These are phyloP conservation scores for Myxozyma neglecta DNA, from an alignment of 805 yeast species.

Conservation along the genomic window DNA sequence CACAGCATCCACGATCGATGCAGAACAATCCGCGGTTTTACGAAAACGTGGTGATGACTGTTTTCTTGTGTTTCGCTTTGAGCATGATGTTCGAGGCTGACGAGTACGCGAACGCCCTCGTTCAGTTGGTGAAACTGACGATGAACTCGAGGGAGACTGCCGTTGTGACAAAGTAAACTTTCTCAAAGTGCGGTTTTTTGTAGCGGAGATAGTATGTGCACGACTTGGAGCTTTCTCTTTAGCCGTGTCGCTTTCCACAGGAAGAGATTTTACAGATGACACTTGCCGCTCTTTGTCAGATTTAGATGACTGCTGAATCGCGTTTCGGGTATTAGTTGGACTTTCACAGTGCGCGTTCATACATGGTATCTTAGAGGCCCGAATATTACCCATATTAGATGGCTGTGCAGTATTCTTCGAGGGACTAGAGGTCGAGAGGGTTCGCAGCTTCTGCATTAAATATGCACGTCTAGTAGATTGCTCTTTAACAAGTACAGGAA, in stretches of 20 bases:
- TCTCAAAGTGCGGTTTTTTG: not conserved
- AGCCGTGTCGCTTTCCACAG: too few relatives aligned
- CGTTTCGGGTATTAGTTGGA: too few relatives aligned
- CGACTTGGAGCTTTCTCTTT: not conserved
- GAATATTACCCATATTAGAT: too few relatives aligned
- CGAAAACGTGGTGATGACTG: not conserved
- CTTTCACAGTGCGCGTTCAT: too few relatives aligned
- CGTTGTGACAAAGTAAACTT: not conserved
- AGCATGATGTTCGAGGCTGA: not conserved
- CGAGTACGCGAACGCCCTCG: not conserved
- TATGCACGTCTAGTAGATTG: too few relatives aligned
- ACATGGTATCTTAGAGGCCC: too few relatives aligned
- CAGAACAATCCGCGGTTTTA: not conserved
- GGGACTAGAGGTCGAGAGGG: too few relatives aligned
- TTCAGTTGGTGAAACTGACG: not conserved
- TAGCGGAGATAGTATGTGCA: not conserved
- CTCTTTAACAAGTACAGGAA: not conserved
- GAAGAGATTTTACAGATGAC: too few relatives aligned
- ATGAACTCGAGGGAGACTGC: not conserved
- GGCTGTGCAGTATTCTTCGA: too few relatives aligned
- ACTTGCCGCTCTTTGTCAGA: too few relatives aligned
- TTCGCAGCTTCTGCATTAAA: too few relatives aligned
- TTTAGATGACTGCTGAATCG: too few relatives aligned
- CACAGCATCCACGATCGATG: not conserved
- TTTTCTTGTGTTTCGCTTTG: not conserved